phyloP scores from a whole-genome alignment of 2,329 filamentous ascomycete species.

The Akanthomyces lecanii region DNA sequence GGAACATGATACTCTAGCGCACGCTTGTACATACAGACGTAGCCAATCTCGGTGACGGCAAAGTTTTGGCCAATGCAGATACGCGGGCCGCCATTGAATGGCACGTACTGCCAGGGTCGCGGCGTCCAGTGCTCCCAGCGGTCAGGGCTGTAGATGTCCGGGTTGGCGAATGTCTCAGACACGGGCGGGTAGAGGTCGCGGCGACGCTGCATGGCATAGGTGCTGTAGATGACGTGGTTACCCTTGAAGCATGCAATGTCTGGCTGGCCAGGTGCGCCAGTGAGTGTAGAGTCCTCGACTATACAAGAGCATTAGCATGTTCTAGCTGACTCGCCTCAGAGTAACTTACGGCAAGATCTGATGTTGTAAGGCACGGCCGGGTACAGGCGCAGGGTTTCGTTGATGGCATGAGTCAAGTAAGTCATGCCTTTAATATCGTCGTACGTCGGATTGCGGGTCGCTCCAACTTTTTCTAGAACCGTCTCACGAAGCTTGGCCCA shows the following conservation, averaged over 20 bases:
- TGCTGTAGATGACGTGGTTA: slow-evolving; percentile 61
- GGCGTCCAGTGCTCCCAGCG: slow-evolving; percentile 63
- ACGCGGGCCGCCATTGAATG: slow-evolving; percentile 70
- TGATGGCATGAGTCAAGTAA: slow-evolving; percentile 69
- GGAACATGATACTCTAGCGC: neutral
- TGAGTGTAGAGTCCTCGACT: slow-evolving; percentile 52
- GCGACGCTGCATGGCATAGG: slow-evolving; percentile 70
- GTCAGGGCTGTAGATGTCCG: slow-evolving; percentile 57
- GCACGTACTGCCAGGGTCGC: slow-evolving; percentile 66
- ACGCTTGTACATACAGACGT: slow-evolving; percentile 2
- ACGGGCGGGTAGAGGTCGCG: slow-evolving; percentile 54
- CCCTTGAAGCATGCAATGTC: slow-evolving; percentile 64
- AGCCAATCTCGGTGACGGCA: slow-evolving; percentile 66
- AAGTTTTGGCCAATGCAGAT: slow-evolving; percentile 81
- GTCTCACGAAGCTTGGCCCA: slow-evolving; percentile 68
- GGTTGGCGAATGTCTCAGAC: slow-evolving; percentile 42
- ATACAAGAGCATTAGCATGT: neutral
- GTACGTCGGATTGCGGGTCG: slow-evolving; percentile 63
- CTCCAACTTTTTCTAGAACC: slow-evolving; percentile 64
- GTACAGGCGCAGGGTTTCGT: slow-evolving; percentile 75
- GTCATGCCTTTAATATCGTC: slow-evolving; percentile 82
- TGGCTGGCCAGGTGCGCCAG: slow-evolving; percentile 64
- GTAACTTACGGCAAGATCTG: slow-evolving; percentile 63
- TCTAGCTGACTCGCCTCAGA: too few relatives aligned
- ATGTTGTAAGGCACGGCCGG: slow-evolving; percentile 77